A percentile compares a stretch with the other conserved stretches of the same genome.
phyloP scores from a whole-genome alignment of 345 rosid genomes.

The Angophora floribunda region DNA sequence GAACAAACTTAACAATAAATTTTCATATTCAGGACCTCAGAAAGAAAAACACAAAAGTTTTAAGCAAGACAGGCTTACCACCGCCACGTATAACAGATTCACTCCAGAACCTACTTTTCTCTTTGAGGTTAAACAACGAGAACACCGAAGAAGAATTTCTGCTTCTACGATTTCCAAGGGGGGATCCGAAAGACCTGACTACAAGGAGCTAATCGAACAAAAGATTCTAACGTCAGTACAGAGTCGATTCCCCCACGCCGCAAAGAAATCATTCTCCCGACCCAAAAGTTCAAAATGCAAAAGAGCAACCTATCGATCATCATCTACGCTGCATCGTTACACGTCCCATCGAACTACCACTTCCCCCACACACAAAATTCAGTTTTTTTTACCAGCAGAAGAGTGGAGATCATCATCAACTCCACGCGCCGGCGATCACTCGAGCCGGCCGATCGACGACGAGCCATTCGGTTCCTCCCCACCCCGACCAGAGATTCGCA shows the following conservation, averaged over 20 bases:
- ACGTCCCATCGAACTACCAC: not conserved
- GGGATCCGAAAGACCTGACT: constrained; percentile 20
- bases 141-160: constrained; percentile 68
- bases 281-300: not conserved
- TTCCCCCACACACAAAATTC: not conserved
- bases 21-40: not conserved
- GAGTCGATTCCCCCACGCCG: not conserved
- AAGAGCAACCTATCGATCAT: not conserved
- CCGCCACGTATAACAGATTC: constrained; percentile 75
- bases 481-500: not conserved
- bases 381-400: not conserved
- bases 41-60: not conserved
- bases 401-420: not conserved
- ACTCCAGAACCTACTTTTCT: constrained; percentile 87
- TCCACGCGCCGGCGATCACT: not conserved
- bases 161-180: constrained; percentile 20
- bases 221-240: not conserved
- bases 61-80: not conserved
- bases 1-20: not conserved
- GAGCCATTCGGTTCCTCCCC: not conserved
- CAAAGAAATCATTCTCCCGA: not conserved
- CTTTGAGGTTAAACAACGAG: constrained; percentile 85
- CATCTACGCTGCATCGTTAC: not conserved
- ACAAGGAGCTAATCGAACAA: constrained; percentile 21
- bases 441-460: not conserved